Conservation (phyloP, 352 stramenopile species). For the Phytophthora chlamydospora region DNA sequence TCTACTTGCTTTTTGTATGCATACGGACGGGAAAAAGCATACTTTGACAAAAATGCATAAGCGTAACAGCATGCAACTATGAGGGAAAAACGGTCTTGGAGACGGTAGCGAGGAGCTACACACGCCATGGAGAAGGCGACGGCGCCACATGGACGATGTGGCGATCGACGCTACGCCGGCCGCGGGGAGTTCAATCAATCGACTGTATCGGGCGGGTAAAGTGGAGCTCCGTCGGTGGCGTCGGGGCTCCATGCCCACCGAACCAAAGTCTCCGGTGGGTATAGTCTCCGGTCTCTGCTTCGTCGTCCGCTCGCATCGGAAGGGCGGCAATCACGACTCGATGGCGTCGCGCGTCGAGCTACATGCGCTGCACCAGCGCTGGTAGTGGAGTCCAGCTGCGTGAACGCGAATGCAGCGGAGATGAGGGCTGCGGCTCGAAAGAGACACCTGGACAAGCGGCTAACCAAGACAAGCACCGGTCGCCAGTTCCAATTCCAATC, state of each 20-base stretch:
- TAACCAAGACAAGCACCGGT: too few relatives aligned
- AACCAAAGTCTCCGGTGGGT: constrained; percentile 13
- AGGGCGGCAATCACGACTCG: constrained; percentile 6
- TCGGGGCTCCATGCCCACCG: constrained; percentile 7
- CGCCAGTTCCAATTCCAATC: too few relatives aligned
- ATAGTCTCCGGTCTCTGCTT: constrained; percentile 17
- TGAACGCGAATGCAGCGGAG: neutral
- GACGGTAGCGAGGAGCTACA: constrained; percentile 5
- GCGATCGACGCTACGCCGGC: constrained; percentile 14
- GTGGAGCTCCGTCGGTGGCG: neutral
- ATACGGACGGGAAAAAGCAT: too few relatives aligned
- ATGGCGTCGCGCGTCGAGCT: constrained; percentile 12
- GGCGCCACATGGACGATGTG: constrained; percentile 17
- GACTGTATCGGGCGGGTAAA: constrained; percentile 8
- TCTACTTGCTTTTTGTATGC: too few relatives aligned
- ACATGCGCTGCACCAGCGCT: neutral
- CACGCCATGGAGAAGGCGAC: constrained; percentile 1
- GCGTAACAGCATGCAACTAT: neutral
- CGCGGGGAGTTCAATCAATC: constrained; percentile 16
- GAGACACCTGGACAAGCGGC: too few relatives aligned
- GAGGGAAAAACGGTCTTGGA: neutral
- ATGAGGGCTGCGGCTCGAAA: neutral
- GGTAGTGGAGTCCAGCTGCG: constrained; percentile 7
- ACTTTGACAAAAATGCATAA: too few relatives aligned
- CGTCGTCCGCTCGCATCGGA: constrained; percentile 24